Percentiles rank a stretch among this genome's conserved stretches.
phyloP scores from a whole-genome alignment of 139 green algal species.

The Auxenochlorella pyrenoidosa region DNA sequence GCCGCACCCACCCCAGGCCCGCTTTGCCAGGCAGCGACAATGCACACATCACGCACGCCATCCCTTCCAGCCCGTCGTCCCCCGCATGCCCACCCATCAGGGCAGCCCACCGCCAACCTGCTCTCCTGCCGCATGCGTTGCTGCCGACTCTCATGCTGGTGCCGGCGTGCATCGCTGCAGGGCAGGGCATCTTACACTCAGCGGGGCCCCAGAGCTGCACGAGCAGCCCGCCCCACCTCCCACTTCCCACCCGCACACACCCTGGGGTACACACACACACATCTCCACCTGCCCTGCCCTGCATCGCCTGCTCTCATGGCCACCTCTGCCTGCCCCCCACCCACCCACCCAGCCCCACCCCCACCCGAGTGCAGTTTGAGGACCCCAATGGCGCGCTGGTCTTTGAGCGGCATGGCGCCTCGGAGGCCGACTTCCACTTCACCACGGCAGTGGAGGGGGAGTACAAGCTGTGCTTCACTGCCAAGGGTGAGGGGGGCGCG shows the following conservation, averaged over 20 bases:
- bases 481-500: conserved; percentile 49
- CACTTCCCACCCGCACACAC: no score
- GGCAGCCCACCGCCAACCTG: not conserved
- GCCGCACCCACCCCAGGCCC: no score
- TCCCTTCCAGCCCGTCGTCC: not conserved
- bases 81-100: no score
- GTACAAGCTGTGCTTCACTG: conserved; percentile 92
- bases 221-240: no score
- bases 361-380: conserved; percentile 23
- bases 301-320: not conserved
- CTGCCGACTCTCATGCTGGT: not conserved
- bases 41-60: not conserved
- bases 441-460: conserved; percentile 78
- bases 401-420: conserved; percentile 34
- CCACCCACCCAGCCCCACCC: not conserved
- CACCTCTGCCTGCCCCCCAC: not conserved
- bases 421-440: conserved; percentile 82
- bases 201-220: no score
- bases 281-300: not conserved
- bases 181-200: no score
- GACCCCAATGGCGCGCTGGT: conserved; percentile 33
- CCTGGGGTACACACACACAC: no score
- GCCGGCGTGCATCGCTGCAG: no score
- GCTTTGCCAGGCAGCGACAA: no score
- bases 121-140: not conserved